Base-by-base conservation (phyloP, 2,329 filamentous ascomycete species). In the Trichoderma endophyticum region DNA sequence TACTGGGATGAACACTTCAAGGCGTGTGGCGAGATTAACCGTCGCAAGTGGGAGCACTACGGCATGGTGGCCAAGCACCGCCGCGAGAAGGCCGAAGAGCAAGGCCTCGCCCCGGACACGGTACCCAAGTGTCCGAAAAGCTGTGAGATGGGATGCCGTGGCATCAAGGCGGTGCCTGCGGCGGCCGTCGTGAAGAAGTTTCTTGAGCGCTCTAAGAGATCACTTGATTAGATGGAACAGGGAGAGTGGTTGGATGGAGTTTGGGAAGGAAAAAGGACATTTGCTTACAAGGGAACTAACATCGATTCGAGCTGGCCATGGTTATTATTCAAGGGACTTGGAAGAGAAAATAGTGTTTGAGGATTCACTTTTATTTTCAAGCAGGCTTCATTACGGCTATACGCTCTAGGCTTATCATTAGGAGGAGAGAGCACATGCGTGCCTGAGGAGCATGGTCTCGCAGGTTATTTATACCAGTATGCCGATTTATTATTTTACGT, bases 41-140 rank as follows among this genome's bases (percentile, higher is more conserved):
- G 75, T 3, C 74, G 77, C n/a, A 76, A 71, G 3, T 75, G 75
- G 73, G 76, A 78, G 28, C 57, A 70, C 1, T 81, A 81, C 54
- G 74, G 74, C 36, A 72, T 60, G 61, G 51, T 77, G 65, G 76
- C 75, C 12, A 72, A 56, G 7, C 77, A 76, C n/a, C 77, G 77
- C 34, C 75, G 74, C 2, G 56, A 72, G 34, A 60, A 65, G 4
- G 73, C 75, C 1, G 57, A 9, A 3, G 56, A 73, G n/a, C 71
- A 72, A 7, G 71, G 71, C 0, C n/a, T 74, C 6, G 56, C 6
- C 9, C 39, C 3, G 57, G 74, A 60, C 54, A 54, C 6, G 57
- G 71, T 28, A 64, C 74, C 36, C 11, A 18, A 5, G 4, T 75
- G 73, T 54, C 30, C 65, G 0, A 34, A 34, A 18, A 48, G 18